These are phyloP conservation scores for Chytriomyces confervae DNA, from an alignment of 192 early-diverging fungal genomes.

Conservation along the genomic window DNA sequence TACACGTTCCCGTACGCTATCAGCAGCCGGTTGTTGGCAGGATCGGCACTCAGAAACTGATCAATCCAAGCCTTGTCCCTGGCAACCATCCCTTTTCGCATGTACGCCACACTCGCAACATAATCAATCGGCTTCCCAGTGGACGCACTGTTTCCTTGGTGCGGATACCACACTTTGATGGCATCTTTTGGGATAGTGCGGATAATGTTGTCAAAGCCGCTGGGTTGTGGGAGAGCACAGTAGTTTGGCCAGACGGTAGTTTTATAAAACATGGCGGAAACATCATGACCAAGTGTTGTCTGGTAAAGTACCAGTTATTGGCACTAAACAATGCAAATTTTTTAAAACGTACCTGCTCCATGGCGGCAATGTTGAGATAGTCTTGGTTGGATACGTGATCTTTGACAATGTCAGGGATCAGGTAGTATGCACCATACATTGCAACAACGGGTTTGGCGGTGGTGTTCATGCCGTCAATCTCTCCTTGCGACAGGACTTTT, in stretches of 20 bases:
- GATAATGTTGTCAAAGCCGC: conserved; percentile 46
- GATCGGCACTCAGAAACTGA: conserved; percentile 19
- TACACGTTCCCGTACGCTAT: conserved; percentile 51
- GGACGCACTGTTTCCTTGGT: conserved; percentile 18
- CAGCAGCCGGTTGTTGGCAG: conserved; percentile 36
- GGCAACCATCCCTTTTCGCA: conserved; percentile 36
- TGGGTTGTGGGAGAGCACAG: conserved; percentile 38
- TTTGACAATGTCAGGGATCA: conserved; percentile 28
- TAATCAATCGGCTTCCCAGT: conserved; percentile 35
- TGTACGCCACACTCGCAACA: conserved; percentile 2
- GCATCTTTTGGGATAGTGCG: conserved; percentile 24
- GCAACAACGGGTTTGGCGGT: conserved; percentile 43
- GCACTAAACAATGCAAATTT: background rate
- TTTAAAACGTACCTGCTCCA: conserved; percentile 22
- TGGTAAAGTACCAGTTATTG: conserved; percentile 15
- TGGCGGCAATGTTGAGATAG: conserved; percentile 25
- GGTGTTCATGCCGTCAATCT: conserved; percentile 32
- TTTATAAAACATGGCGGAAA: conserved; percentile 46
- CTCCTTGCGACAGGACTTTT: conserved; percentile 55
- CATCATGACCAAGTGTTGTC: conserved; percentile 43
- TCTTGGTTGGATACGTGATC: conserved; percentile 25
- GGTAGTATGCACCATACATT: conserved; percentile 49
- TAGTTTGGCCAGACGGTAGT: conserved; percentile 34
- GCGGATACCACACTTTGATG: conserved; percentile 34
- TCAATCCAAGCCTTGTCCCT: conserved; percentile 28